Percentiles rank a stretch among this genome's conserved stretches.
Conservation (phyloP, 176 grass and related monocot species). For the Coix lacrymajobi region DNA sequence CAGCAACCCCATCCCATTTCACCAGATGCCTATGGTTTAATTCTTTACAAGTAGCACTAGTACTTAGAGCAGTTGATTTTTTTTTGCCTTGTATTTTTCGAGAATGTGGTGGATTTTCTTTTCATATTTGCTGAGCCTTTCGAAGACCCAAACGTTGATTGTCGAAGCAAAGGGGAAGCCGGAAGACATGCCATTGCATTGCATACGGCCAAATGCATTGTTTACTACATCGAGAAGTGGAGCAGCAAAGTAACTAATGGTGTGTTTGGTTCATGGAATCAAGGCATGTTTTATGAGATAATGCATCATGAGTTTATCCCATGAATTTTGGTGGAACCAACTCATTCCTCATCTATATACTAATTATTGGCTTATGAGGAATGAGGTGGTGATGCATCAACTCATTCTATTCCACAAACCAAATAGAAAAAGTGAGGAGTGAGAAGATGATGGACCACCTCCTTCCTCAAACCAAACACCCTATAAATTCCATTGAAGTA, state of each 20-base stretch:
- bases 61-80: background rate
- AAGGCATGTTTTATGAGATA: no score
- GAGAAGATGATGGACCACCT: no score
- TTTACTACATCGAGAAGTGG: conserved; percentile 18
- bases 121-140: background rate
- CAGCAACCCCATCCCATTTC: background rate
- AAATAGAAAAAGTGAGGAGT: no score
- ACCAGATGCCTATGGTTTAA: background rate
- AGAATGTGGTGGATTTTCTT: background rate
- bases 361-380: no score
- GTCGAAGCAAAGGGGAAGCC: conserved; percentile 2
- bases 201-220: conserved; percentile 13
- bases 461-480: no score
- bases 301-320: no score
- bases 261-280: no score
- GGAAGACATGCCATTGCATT: conserved; percentile 21
- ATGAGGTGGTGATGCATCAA: no score
- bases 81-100: background rate
- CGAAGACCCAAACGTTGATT: background rate
- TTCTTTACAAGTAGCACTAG: background rate
- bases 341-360: no score
- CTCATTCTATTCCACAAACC: no score
- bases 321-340: no score
- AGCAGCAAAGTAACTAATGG: background rate
- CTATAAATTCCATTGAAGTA: conserved; percentile 2